phyloP scores from a whole-genome alignment of 805 yeast genomes.

The Starmerella etchellsii region DNA sequence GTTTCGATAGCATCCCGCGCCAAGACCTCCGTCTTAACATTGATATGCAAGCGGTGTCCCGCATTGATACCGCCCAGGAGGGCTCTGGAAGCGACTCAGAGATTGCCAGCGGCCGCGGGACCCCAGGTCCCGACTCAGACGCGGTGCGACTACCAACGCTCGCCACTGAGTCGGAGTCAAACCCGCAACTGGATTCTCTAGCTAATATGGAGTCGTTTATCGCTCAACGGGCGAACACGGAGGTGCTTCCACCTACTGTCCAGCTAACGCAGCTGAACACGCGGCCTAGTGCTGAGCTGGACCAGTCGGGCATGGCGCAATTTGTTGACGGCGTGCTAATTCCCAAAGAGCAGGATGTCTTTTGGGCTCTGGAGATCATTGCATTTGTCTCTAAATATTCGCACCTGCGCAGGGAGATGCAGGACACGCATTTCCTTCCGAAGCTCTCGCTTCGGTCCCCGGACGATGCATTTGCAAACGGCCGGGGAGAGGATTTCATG shows the following conservation, averaged over 20 bases:
- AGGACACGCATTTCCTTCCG: slow-evolving; percentile 62
- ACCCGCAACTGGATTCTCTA: background rate
- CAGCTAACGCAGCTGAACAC: background rate
- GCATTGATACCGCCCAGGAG: too few species aligned
- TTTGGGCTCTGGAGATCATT: slow-evolving; percentile 81
- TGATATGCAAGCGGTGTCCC: too few species aligned
- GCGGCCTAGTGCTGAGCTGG: slow-evolving; percentile 1
- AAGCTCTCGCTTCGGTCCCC: slow-evolving; percentile 39
- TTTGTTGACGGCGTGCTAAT: slow-evolving; percentile 61
- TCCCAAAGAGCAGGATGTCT: slow-evolving; percentile 85
- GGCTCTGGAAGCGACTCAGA: too few species aligned
- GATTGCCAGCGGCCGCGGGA: too few species aligned
- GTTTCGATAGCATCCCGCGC: too few species aligned
- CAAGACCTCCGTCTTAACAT: too few species aligned
- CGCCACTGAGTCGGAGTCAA: too few species aligned
- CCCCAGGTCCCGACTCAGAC: too few species aligned
- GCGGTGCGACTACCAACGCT: too few species aligned
- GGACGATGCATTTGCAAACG: slow-evolving; percentile 7
- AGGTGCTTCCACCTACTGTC: background rate
- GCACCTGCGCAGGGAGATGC: slow-evolving; percentile 56
- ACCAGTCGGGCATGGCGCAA: slow-evolving; percentile 33
- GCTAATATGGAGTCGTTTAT: background rate
- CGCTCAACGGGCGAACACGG: background rate
- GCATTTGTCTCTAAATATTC: slow-evolving; percentile 93
- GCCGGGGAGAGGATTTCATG: slow-evolving; percentile 6